These are phyloP conservation scores for Mortierella sp. DNA, from an alignment of 371 early-diverging fungal species.

Conservation along the genomic window DNA sequence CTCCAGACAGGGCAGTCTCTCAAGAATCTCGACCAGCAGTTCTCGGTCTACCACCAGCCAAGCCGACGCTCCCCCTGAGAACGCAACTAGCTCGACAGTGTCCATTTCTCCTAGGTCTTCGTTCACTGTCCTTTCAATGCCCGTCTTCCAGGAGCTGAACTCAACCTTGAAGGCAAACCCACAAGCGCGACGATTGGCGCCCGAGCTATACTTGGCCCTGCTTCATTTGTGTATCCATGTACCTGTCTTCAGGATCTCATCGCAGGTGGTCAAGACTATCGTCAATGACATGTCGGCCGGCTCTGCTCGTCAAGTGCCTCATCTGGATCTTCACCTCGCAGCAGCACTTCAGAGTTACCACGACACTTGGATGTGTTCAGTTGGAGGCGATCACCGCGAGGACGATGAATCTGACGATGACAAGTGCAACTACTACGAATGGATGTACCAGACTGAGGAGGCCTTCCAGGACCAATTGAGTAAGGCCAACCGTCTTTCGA, in stretches of 20 bases:
- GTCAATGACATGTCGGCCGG: slow-evolving; percentile 34
- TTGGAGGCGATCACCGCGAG: neutral
- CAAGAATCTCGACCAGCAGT: slow-evolving; percentile 8
- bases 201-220: slow-evolving; percentile 39
- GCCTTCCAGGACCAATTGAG: slow-evolving; percentile 18
- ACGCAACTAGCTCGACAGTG: slow-evolving; percentile 11
- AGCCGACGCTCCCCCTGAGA: slow-evolving; percentile 12
- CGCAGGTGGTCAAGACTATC: slow-evolving; percentile 49
- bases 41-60: slow-evolving; percentile 2
- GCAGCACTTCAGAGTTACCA: slow-evolving; percentile 48
- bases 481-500: neutral
- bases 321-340: slow-evolving; percentile 36
- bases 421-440: slow-evolving; percentile 27
- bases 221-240: slow-evolving; percentile 48
- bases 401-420: neutral
- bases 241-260: slow-evolving; percentile 37
- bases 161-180: slow-evolving; percentile 31
- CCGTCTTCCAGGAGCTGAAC: slow-evolving; percentile 43
- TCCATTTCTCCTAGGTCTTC: slow-evolving; percentile 43
- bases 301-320: slow-evolving; percentile 8
- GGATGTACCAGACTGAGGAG: slow-evolving; percentile 48
- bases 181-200: slow-evolving; percentile 38
- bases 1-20: neutral
- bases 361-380: slow-evolving; percentile 44
- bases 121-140: slow-evolving; percentile 19